A percentile compares a stretch with the other conserved stretches of the same genome.
Conservation (phyloP, 1,284 basidiomycete species). For the Laetiporus sulphureus region DNA sequence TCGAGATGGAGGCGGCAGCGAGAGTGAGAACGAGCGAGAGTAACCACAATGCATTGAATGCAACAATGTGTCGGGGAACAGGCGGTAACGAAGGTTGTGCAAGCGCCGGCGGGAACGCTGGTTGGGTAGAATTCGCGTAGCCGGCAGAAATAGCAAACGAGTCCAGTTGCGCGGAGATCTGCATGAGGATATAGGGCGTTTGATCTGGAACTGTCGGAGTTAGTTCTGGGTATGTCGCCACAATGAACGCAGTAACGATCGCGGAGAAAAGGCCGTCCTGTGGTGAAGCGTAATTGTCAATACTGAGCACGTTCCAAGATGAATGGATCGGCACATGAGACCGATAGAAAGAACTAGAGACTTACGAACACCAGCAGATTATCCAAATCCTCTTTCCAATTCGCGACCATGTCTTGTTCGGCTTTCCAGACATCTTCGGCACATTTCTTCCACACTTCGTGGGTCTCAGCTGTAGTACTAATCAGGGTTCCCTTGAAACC, state of each 20-base stretch:
- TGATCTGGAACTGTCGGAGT: too few species aligned
- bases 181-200: not conserved
- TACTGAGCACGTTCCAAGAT: too few species aligned
- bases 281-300: too few species aligned
- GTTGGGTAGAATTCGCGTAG: too few species aligned
- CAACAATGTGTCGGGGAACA: conserved; percentile 38
- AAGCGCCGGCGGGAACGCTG: too few species aligned
- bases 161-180: not conserved
- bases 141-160: not conserved
- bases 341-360: too few species aligned
- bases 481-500: too few species aligned
- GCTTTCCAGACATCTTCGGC: conserved; percentile 3
- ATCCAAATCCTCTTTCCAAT: conserved; percentile 4
- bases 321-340: too few species aligned
- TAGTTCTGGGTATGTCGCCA: not conserved
- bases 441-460: conserved; percentile 1
- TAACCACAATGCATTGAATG: conserved; percentile 66
- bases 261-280: conserved; percentile 7
- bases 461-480: too few species aligned
- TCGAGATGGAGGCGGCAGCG: conserved; percentile 16
- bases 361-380: conserved; percentile 2
- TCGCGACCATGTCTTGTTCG: not conserved
- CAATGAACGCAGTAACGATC: conserved; percentile 5
- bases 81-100: not conserved
- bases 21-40: conserved; percentile 61